These are phyloP conservation scores for Corylus avellana DNA, from an alignment of 306 rosid genomes.

Conservation along the genomic window DNA sequence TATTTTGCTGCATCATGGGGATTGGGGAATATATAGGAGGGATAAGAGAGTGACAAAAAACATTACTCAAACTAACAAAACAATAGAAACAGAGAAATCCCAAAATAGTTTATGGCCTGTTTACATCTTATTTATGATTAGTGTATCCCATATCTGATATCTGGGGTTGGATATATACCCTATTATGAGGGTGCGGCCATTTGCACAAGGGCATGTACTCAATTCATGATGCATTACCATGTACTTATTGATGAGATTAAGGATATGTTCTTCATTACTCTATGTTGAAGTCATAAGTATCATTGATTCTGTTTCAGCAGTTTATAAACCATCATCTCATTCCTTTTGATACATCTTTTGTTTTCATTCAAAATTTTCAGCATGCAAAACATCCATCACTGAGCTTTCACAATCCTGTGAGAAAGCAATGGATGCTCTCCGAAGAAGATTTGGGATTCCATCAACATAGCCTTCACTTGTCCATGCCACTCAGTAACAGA, in stretches of 20 bases:
- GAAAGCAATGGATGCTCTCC: slow-evolving; percentile 69
- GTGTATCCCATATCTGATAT: not conserved
- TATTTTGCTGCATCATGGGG: too few relatives aligned
- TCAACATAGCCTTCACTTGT: slow-evolving; percentile 41
- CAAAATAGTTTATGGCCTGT: not conserved
- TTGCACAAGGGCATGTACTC: not conserved
- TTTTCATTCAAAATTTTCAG: slow-evolving; percentile 43
- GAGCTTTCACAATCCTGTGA: slow-evolving; percentile 74
- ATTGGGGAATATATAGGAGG: too few relatives aligned
- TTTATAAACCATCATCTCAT: not conserved
- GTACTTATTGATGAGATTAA: not conserved
- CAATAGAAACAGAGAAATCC: not conserved
- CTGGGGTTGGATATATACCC: not conserved
- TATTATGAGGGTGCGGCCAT: not conserved
- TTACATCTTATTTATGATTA: not conserved
- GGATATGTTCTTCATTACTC: not conserved
- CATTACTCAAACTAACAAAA: not conserved
- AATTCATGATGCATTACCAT: not conserved
- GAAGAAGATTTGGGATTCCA: slow-evolving; percentile 59
- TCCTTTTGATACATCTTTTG: not conserved
- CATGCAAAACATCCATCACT: slow-evolving; percentile 62
- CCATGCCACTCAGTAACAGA: slow-evolving; percentile 11
- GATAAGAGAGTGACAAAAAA: too few relatives aligned
- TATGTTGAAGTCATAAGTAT: not conserved
- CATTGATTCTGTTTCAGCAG: not conserved